Evolutionary conservation across 176 grass and related monocot genomes (phyloP), one percentile per base, ranked within the genome.

Genomic region (Raddia distichophylla): DNA sequence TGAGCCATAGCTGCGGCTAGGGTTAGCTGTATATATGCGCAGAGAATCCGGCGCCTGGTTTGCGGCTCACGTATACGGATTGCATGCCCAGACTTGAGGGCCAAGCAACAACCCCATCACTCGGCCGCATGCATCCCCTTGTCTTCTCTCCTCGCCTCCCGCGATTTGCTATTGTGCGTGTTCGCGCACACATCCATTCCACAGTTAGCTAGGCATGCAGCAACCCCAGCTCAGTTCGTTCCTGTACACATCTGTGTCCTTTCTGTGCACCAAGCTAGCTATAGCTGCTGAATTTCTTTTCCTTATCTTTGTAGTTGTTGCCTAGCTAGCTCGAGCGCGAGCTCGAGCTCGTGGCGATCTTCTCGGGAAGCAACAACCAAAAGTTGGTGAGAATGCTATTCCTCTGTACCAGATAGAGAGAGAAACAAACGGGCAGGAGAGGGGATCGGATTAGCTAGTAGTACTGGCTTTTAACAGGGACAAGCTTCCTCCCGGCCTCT

Each of bases 371-470:
- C 64, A 64, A 54, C 73, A 82, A 88, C 66, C 82, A 86, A 91
- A 91, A 89, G 85, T 98, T 91, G 86, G 88, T 86, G 80, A 89
- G 18, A 84, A 91, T 91, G 91, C 83, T 94, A 92, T 90, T 94
- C 88, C 74, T 83, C 70, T 87, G 80, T 61, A 82, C 85, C 83
- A 86, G 70, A 84, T 13, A 67, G 87, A 86, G 71, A 76, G 83
- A 83, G 80, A 17, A 3, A 22, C 20, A 50, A 2, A 5, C 7
- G 33, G 18, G 58, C 76, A 67, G 5, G 46, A 79, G 13, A 27
- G 14, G 11, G 48, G 63, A 58, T 32, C 20, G 15, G 70, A 34
- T 60, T 5, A 19, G 60, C 14, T 37, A 57, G 48, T 37, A 49
- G 67, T 75, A 75, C 61, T 72, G 76, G 83, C 75, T 90, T 97